A percentile compares a stretch with the other conserved stretches of the same genome.
Conservation (phyloP, 164 flowering plant genomes). For the Magnolia changhungtana region DNA sequence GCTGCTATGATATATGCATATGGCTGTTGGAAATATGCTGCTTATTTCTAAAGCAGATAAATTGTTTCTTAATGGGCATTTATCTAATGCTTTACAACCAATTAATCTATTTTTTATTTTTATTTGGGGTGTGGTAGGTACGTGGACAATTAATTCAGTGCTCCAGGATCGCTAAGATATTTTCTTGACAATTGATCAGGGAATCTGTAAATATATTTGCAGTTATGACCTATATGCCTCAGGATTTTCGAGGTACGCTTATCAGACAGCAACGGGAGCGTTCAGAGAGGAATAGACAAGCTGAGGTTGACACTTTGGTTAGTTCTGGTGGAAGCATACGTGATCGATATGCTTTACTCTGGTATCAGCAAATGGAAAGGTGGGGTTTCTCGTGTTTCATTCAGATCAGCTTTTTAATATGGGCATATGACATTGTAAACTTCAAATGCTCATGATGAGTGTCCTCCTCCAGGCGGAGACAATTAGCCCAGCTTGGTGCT, state of each 20-base stretch:
- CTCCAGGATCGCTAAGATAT: conserved; percentile 17
- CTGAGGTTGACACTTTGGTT: conserved; percentile 72
- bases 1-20: no score
- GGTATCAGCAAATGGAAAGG: conserved; percentile 99
- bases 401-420: not conserved
- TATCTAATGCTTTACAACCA: not conserved
- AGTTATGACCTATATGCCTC: conserved; percentile 99
- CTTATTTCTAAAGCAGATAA: not conserved
- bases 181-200: conserved; percentile 26
- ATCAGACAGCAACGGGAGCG: conserved; percentile 93
- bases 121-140: not conserved
- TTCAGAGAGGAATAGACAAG: conserved; percentile 90
- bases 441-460: conserved; percentile 7
- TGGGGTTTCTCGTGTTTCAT: conserved; percentile 19
- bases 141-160: conserved; percentile 5
- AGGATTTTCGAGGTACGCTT: conserved; percentile 90
- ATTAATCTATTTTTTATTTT: not conserved
- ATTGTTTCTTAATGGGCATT: not conserved
- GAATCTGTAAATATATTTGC: conserved; percentile 36
- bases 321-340: conserved; percentile 86
- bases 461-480: conserved; percentile 60
- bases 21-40: not conserved
- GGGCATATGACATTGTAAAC: conserved; percentile 1
- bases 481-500: conserved; percentile 91
- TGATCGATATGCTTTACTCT: conserved; percentile 81